These are phyloP conservation scores for Peterozyma toletana DNA, from an alignment of 805 yeast genomes.

Conservation along the genomic window DNA sequence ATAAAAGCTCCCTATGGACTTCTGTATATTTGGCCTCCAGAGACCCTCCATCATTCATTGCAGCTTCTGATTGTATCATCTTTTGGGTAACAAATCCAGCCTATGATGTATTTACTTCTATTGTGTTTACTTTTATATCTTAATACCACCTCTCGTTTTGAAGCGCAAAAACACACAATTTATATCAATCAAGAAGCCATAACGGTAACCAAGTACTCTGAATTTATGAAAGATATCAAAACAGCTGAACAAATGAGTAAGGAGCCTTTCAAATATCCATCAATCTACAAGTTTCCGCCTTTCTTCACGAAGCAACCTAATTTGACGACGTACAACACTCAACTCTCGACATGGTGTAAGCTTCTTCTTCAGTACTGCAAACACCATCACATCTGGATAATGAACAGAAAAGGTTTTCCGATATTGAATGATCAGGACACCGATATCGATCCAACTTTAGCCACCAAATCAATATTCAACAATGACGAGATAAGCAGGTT, in stretches of 20 bases:
- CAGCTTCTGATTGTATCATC: background rate
- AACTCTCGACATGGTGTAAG: conserved; percentile 70
- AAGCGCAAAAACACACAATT: too few species aligned
- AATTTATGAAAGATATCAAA: background rate
- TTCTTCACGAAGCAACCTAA: conserved; percentile 88
- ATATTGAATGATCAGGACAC: conserved; percentile 12
- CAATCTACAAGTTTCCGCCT: conserved; percentile 78
- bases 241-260: background rate
- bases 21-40: conserved; percentile 17
- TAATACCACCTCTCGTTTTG: too few species aligned
- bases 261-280: conserved; percentile 29
- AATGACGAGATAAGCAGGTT: conserved; percentile 45
- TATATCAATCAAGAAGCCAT: too few species aligned
- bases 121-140: too few species aligned
- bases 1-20: conserved; percentile 23
- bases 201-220: too few species aligned
- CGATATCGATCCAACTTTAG: conserved; percentile 12
- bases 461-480: conserved; percentile 31
- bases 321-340: conserved; percentile 67
- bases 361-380: conserved; percentile 58
- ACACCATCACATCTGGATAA: conserved; percentile 44
- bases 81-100: background rate
- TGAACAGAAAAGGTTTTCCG: conserved; percentile 31
- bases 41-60: background rate
- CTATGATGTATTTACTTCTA: too few species aligned